Evolutionary conservation across 331 rosid species (phyloP), one percentile per base, ranked within the genome.

Genomic region (Malus hybrid): DNA sequence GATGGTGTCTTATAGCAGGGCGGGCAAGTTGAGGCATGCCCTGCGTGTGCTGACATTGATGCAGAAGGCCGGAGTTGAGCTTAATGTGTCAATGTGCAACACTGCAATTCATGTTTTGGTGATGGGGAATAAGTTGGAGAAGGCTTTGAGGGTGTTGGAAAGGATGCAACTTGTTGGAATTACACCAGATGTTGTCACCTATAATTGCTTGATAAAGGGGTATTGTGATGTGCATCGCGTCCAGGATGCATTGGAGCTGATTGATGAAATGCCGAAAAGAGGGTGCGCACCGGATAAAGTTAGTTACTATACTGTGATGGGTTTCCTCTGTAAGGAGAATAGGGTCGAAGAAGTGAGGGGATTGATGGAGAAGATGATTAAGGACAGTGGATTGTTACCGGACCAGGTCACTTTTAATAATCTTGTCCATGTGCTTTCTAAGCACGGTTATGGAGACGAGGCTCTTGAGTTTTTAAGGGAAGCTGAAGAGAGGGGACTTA

Each of bases 31-130:
- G 81, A 84, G 90, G 84, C 82, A 87, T 62, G 89, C 96, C 3
- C 39, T 91, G 89, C 79, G 44, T 67, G 70, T 87, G 75, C 77
- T 93, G 90, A 93, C 93, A n/a, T 83, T 93, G 85, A 91, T 93
- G 98, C 98, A 91, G 79, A 93, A 57, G 79, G 95, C 95, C 18
- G 95, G 97, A 68, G 87, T 92, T 71, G 92, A 91, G 36, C 90
- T 87, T 53, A 75, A 90, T 85, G 71, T 91, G 60, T 86, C 92
- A 10, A 56, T 90, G 73, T 91, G 95, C 81, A 93, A 91, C 82
- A 91, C 88, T 78, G 87, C 95, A 29, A 76, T 91, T 55, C 84
- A 86, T 87, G 93, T 86, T 79, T 81, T 93, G 85, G 97, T 88
- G 76, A 86, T 84, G 82, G 85, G 87, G 2, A 73, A 46, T 64